Conservation (phyloP, 1,139 yeast genomes). For the Pneumocystis jirovecii region DNA sequence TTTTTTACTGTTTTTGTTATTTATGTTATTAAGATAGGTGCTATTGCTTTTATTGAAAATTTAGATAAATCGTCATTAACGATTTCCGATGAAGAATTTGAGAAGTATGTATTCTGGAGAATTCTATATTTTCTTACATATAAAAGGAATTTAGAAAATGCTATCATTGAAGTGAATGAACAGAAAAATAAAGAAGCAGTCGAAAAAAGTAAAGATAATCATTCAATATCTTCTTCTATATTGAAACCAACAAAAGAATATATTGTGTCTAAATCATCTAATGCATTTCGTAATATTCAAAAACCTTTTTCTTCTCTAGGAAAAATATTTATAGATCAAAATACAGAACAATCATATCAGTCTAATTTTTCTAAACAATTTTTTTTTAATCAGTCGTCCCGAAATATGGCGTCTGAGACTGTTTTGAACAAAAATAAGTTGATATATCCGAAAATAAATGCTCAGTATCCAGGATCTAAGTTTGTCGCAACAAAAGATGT, state of each 20-base stretch:
- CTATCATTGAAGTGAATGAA: neutral
- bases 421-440: neutral
- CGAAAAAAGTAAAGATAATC: neutral
- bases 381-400: neutral
- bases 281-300: neutral
- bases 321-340: neutral
- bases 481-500: neutral
- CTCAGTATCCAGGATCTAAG: neutral
- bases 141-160: neutral
- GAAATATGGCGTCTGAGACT: neutral
- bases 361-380: neutral
- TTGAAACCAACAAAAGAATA: neutral
- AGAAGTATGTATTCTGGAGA: constrained; percentile 16
- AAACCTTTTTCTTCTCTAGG: neutral
- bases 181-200: neutral
- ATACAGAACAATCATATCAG: neutral
- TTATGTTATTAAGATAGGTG: constrained; percentile 38
- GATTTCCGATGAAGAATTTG: constrained; percentile 47
- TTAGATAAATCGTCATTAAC: constrained; percentile 46
- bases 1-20: neutral
- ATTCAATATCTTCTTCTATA: neutral
- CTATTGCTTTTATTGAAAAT: constrained; percentile 57
- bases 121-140: neutral
- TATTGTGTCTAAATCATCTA: neutral
- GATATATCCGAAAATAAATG: neutral